These are phyloP conservation scores for Macaranga tanarius DNA, from an alignment of 441 rosid genomes.

Conservation along the genomic window DNA sequence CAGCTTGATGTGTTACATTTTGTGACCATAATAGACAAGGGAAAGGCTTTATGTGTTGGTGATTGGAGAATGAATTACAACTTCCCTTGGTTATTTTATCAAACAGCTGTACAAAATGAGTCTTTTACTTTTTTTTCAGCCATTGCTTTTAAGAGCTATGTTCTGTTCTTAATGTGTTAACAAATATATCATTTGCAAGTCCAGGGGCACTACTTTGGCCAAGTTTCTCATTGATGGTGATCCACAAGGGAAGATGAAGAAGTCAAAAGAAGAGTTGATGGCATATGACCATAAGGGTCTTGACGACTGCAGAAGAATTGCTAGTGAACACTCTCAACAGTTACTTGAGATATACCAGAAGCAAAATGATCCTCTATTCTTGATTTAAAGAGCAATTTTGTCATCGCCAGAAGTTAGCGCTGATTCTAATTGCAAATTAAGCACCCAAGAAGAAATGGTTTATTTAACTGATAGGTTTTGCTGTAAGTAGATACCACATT, in stretches of 20 bases:
- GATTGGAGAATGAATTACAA: too few species aligned
- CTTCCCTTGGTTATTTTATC: too few species aligned
- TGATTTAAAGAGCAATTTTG: not conserved
- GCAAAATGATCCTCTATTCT: slow-evolving; percentile 27
- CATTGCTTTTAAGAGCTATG: not conserved
- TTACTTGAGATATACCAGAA: slow-evolving; percentile 35
- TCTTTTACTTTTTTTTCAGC: not conserved
- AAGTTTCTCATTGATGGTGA: slow-evolving; percentile 35
- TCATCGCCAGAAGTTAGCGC: not conserved
- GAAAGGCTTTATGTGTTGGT: too few species aligned
- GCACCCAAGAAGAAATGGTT: not conserved
- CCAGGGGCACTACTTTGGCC: slow-evolving; percentile 29
- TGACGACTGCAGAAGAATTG: slow-evolving; percentile 30
- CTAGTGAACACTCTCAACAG: slow-evolving; percentile 21
- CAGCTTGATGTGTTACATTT: too few species aligned
- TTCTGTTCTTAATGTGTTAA: not conserved
- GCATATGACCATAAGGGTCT: slow-evolving; percentile 23
- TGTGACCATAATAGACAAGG: too few species aligned
- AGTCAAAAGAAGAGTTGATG: slow-evolving; percentile 30
- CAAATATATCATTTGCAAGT: not conserved
- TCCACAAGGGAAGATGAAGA: slow-evolving; percentile 30
- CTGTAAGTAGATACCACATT: not conserved
- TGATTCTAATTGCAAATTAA: not conserved
- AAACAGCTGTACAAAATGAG: too few species aligned
- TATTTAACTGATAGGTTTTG: not conserved